Evolutionary conservation across 2,329 filamentous ascomycete species (phyloP).

Genomic region (Rhynchosporium graminicola): DNA sequence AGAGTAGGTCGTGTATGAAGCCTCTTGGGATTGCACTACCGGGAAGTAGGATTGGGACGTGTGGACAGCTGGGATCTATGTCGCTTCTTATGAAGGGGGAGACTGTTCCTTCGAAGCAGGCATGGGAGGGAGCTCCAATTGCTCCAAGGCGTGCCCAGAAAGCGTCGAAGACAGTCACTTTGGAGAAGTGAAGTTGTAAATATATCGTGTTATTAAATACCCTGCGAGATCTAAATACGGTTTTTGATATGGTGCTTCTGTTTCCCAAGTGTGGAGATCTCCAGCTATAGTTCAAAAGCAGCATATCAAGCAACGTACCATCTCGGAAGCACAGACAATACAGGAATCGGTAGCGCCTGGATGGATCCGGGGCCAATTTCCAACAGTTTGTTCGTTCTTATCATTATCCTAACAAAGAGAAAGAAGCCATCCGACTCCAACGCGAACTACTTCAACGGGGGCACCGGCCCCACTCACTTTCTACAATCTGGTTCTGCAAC

Average conservation of each 20-base stretch:
- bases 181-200: too few relatives aligned
- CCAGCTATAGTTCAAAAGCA: too few relatives aligned
- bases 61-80: slow-evolving; percentile 11
- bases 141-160: slow-evolving; percentile 8
- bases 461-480: background rate
- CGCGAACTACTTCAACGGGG: background rate
- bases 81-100: slow-evolving; percentile 17
- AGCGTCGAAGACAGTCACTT: too few relatives aligned
- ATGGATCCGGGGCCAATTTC: too few relatives aligned
- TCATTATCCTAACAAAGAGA: slow-evolving; percentile 9
- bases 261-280: too few relatives aligned
- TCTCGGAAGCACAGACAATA: too few relatives aligned
- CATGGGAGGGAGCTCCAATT: slow-evolving; percentile 17
- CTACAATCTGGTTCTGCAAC: slow-evolving; percentile 2
- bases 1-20: slow-evolving; percentile 4
- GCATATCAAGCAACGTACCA: too few relatives aligned
- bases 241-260: too few relatives aligned
- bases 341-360: too few relatives aligned
- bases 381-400: background rate
- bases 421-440: background rate
- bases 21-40: background rate
- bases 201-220: too few relatives aligned
- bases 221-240: too few relatives aligned
- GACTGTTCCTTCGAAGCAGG: slow-evolving; percentile 13
- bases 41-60: background rate